Conservation (phyloP, 1,284 basidiomycete genomes). For the Cerioporus squamosus region DNA sequence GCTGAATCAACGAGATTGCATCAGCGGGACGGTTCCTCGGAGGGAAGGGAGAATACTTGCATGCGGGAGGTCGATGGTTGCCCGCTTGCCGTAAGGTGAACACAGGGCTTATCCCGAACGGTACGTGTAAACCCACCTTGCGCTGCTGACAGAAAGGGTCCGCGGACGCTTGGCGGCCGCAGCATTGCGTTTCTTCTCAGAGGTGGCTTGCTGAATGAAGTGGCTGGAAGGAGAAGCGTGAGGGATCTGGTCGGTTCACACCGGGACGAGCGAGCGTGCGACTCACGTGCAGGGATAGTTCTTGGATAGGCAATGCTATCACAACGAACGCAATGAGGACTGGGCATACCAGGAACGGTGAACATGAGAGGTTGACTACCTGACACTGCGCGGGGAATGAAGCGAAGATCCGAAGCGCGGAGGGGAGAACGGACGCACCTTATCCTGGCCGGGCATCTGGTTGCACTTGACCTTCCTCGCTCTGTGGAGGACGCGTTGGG, state of each 20-base stretch:
- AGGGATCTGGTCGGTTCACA: slow-evolving; percentile 9
- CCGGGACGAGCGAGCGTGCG: slow-evolving; percentile 31
- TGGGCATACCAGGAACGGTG: neutral
- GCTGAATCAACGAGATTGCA: slow-evolving; percentile 23
- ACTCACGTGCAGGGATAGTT: slow-evolving; percentile 82
- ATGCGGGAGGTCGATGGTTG: slow-evolving; percentile 22
- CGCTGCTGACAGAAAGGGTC: slow-evolving; percentile 51
- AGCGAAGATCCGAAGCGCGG: neutral
- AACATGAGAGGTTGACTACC: too few species aligned
- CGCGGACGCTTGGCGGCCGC: slow-evolving; percentile 61
- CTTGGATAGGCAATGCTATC: slow-evolving; percentile 78
- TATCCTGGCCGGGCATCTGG: slow-evolving; percentile 74
- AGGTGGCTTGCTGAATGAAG: slow-evolving; percentile 79
- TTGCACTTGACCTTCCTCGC: slow-evolving; percentile 85
- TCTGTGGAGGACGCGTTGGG: slow-evolving; percentile 43
- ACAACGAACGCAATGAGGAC: neutral
- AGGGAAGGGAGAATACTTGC: slow-evolving; percentile 22
- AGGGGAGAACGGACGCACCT: slow-evolving; percentile 51
- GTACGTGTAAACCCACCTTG: slow-evolving; percentile 43
- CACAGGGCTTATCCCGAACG: slow-evolving; percentile 4
- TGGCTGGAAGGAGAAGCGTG: slow-evolving; percentile 50
- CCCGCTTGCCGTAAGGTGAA: slow-evolving; percentile 23
- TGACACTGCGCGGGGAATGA: slow-evolving; percentile 17
- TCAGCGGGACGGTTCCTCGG: slow-evolving; percentile 17
- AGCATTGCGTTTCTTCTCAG: slow-evolving; percentile 74